phyloP scores from a whole-genome alignment of 1,284 basidiomycete genomes.

The Xanthoconium separans region DNA sequence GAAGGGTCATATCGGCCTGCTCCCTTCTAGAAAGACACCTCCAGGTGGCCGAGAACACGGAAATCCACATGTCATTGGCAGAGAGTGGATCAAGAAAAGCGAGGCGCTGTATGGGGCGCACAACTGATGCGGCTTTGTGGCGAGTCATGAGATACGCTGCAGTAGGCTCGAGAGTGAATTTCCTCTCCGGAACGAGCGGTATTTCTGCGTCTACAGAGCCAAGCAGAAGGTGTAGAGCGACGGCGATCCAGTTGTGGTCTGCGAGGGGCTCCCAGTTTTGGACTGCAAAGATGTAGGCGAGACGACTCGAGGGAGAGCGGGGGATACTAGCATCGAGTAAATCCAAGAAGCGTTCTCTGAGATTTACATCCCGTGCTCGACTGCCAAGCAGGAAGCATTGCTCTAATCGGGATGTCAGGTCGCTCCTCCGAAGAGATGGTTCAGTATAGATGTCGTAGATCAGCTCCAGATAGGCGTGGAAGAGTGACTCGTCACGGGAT shows the following conservation, averaged over 20 bases:
- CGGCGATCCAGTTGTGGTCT: conserved; percentile 94
- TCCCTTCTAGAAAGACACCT: conserved; percentile 81
- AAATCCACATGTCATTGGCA: conserved; percentile 89
- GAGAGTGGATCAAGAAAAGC: conserved; percentile 78
- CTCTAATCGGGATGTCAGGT: conserved; percentile 92
- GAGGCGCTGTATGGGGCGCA: conserved; percentile 81
- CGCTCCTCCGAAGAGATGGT: conserved; percentile 82
- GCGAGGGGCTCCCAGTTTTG: conserved; percentile 96
- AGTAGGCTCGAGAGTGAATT: conserved; percentile 32
- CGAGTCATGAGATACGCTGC: conserved; percentile 40
- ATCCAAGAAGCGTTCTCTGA: conserved; percentile 89
- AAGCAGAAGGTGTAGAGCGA: conserved; percentile 88
- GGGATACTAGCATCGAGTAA: conserved; percentile 90
- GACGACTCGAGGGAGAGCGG: conserved; percentile 74
- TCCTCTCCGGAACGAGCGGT: conserved; percentile 37
- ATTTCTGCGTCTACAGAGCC: conserved; percentile 77
- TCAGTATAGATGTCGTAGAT: conserved; percentile 96
- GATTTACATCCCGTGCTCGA: conserved; percentile 74
- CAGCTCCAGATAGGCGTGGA: conserved; percentile 85
- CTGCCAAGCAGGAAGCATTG: conserved; percentile 93
- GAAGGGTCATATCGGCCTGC: conserved; percentile 86
- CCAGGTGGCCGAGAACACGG: conserved; percentile 91
- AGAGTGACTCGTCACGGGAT: conserved; percentile 70
- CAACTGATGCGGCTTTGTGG: conserved; percentile 57
- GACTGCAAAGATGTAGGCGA: conserved; percentile 90